These are phyloP conservation scores for Calonectria fujianensis DNA, from an alignment of 2,329 filamentous ascomycete species.

Conservation along the genomic window DNA sequence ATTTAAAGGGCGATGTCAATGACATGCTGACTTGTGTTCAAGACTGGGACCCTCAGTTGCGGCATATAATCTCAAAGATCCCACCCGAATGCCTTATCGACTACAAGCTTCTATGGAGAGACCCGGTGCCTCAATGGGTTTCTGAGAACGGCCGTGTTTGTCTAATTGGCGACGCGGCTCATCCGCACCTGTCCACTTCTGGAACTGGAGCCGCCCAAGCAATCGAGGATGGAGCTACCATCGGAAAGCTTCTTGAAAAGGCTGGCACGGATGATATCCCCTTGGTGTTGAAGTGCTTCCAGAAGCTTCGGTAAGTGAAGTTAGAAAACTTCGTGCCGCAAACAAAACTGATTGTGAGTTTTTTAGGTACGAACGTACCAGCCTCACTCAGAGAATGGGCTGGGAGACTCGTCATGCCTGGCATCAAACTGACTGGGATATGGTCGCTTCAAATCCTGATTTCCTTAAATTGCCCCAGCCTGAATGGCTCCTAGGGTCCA, in stretches of 20 bases:
- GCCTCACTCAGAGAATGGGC: conserved; percentile 24
- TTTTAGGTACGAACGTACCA: conserved; percentile 18
- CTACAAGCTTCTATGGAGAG: conserved; percentile 36
- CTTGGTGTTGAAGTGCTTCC: conserved; percentile 6
- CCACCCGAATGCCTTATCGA: conserved; percentile 27
- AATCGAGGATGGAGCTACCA: conserved; percentile 23
- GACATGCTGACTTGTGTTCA: conserved; percentile 30
- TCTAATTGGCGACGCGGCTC: conserved; percentile 28
- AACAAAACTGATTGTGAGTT: neutral
- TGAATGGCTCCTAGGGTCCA: conserved; percentile 14
- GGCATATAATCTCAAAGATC: conserved; percentile 23
- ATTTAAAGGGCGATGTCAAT: neutral
- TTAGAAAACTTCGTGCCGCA: neutral
- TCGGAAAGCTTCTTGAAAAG: conserved; percentile 9
- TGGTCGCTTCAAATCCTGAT: conserved; percentile 23
- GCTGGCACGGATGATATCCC: conserved; percentile 19
- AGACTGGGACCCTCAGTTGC: conserved; percentile 21
- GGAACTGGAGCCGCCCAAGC: conserved; percentile 33
- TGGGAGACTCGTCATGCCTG: conserved; percentile 28
- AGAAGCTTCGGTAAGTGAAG: conserved; percentile 26
- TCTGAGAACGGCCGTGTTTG: conserved; percentile 26
- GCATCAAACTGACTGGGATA: conserved; percentile 31
- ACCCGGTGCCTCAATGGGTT: conserved; percentile 27
- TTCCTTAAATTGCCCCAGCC: conserved; percentile 22
- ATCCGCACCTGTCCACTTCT: conserved; percentile 31